A percentile compares a stretch with the other conserved stretches of the same genome.
These are phyloP conservation scores for Paulownia fortunei DNA, from an alignment of 257 asterid genomes.

Conservation along the genomic window DNA sequence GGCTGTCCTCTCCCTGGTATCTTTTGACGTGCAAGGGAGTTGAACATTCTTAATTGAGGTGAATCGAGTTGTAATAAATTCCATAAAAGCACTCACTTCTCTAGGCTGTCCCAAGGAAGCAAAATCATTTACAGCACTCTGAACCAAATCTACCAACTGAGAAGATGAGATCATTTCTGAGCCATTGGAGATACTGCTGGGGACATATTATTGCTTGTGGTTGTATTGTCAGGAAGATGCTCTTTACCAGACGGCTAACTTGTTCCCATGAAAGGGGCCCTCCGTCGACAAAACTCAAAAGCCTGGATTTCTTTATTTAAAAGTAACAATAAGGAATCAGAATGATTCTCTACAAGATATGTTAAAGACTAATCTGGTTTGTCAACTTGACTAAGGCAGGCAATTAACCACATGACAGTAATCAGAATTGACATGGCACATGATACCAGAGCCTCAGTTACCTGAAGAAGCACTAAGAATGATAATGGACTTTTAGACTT, in stretches of 20 bases:
- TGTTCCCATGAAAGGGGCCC: slow-evolving; percentile 83
- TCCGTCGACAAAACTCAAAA: slow-evolving; percentile 66
- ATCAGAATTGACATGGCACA: slow-evolving; percentile 10
- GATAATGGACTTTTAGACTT: slow-evolving; percentile 79
- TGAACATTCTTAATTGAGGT: slow-evolving; percentile 66
- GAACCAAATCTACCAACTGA: slow-evolving; percentile 63
- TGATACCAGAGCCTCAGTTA: slow-evolving; percentile 35
- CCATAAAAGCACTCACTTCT: slow-evolving; percentile 67
- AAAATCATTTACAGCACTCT: slow-evolving; percentile 69
- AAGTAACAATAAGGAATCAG: slow-evolving; percentile 40
- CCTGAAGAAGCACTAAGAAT: slow-evolving; percentile 94
- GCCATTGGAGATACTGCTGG: slow-evolving; percentile 37
- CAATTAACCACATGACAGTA: slow-evolving; percentile 9
- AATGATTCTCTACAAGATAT: slow-evolving; percentile 19
- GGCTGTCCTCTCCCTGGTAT: slow-evolving; percentile 40
- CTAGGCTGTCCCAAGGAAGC: slow-evolving; percentile 61
- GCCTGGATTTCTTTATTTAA: slow-evolving; percentile 87
- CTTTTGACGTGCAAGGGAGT: slow-evolving; percentile 45
- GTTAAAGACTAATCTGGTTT: slow-evolving; percentile 19
- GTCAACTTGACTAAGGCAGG: slow-evolving; percentile 16
- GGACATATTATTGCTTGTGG: slow-evolving; percentile 39
- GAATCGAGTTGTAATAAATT: slow-evolving; percentile 60
- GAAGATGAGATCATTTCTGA: slow-evolving; percentile 46
- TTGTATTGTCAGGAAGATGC: slow-evolving; percentile 39
- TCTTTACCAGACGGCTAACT: slow-evolving; percentile 65